Percentiles rank a stretch among this genome's conserved stretches.
These are phyloP conservation scores for Capsicum chinense DNA, from an alignment of 257 asterid species.

Conservation along the genomic window DNA sequence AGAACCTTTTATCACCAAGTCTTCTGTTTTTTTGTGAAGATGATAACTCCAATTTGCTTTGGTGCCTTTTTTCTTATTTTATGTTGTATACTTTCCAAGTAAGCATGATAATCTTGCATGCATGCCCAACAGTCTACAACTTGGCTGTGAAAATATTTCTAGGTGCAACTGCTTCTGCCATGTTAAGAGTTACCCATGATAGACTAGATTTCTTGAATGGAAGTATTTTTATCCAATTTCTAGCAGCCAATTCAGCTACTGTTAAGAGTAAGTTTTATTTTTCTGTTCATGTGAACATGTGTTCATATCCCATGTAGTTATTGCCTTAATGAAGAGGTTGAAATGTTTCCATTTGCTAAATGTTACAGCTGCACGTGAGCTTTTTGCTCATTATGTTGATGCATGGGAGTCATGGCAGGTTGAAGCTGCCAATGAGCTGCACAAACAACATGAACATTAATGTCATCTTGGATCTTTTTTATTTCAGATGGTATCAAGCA, in stretches of 20 bases:
- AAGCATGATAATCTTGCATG: not conserved
- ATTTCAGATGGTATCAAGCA: slow-evolving; percentile 18
- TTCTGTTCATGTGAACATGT: not conserved
- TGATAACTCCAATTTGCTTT: not conserved
- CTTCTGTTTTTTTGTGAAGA: not conserved
- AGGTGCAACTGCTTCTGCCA: not conserved
- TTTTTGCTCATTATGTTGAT: slow-evolving; percentile 62
- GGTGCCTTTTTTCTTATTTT: not conserved
- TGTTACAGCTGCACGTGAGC: slow-evolving; percentile 54
- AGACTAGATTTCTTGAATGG: not conserved
- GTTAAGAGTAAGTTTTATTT: not conserved
- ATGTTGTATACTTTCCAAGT: not conserved
- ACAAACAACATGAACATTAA: slow-evolving; percentile 37
- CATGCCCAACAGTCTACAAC: not conserved
- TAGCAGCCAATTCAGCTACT: slow-evolving; percentile 13
- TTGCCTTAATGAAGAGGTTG: slow-evolving; percentile 19
- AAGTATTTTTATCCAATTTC: slow-evolving; percentile 5
- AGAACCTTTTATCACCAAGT: slow-evolving; percentile 9
- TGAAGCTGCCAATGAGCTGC: slow-evolving; percentile 52
- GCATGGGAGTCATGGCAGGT: slow-evolving; percentile 64
- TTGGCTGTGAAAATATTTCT: not conserved
- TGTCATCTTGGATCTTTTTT: slow-evolving; percentile 27
- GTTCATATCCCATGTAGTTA: slow-evolving; percentile 16
- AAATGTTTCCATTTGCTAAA: slow-evolving; percentile 31
- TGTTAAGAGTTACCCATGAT: not conserved